phyloP scores from a whole-genome alignment of 257 asterid species.

The Solanum sejunctum region DNA sequence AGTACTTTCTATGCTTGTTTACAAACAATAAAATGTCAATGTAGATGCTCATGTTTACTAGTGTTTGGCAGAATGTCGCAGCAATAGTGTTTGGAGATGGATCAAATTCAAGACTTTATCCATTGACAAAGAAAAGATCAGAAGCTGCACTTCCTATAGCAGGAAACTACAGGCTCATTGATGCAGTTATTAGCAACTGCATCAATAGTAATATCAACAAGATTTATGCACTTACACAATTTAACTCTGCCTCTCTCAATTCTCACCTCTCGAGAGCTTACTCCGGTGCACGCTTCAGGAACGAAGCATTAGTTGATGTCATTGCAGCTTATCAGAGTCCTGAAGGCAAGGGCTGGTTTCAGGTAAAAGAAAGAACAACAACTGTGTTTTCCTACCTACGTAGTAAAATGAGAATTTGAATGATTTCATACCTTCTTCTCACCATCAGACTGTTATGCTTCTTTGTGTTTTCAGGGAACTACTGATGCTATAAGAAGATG shows the following conservation, averaged over 20 bases:
- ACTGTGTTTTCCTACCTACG: too few relatives aligned
- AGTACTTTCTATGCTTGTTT: background rate
- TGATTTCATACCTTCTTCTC: background rate
- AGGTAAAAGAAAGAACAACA: conserved; percentile 23
- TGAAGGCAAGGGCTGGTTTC: conserved; percentile 68
- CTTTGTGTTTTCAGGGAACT: conserved; percentile 39
- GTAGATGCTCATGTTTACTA: conserved; percentile 1
- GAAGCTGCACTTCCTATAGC: conserved; percentile 86
- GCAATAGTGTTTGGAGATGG: conserved; percentile 89
- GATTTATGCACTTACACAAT: conserved; percentile 79
- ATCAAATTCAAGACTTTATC: conserved; percentile 54
- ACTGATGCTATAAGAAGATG: conserved; percentile 87
- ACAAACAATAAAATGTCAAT: background rate
- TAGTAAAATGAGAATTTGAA: background rate
- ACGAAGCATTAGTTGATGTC: conserved; percentile 68
- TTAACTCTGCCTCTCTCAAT: conserved; percentile 77
- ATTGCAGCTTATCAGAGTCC: conserved; percentile 79
- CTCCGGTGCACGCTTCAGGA: conserved; percentile 37
- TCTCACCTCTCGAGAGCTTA: conserved; percentile 85
- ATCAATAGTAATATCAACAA: conserved; percentile 73
- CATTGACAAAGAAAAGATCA: conserved; percentile 67
- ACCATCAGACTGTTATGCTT: background rate
- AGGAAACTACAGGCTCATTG: conserved; percentile 68
- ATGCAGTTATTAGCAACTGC: conserved; percentile 86
- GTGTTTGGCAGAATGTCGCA: conserved; percentile 64